Evolutionary conservation across 345 rosid species (phyloP), one percentile per base, ranked within the genome.

Genomic region (Salix suchowensis): DNA sequence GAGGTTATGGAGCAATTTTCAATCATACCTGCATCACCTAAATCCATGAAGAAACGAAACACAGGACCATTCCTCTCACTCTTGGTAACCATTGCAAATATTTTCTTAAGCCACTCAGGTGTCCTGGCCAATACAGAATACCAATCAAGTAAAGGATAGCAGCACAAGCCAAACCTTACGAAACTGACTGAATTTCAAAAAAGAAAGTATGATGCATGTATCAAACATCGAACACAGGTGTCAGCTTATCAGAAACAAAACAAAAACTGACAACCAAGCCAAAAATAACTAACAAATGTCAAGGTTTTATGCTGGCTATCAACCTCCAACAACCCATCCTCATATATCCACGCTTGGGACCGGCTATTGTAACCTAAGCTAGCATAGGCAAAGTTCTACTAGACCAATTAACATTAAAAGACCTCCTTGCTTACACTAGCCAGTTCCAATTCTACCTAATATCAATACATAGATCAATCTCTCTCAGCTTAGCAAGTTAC

Each of bases 51-150:
- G 77, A 93, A 93, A 11, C 96, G 91, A 74, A 93, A 93, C 71
- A 96, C 94, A 10, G 98, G 97, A 42, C 96, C 94, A 24, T 86
- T 92, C 87, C 93, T 92, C 87, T 91, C 90, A 11, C 96, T 90
- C 90, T 87, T 96, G 62, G 90, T 91, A 71, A 96, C 88, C 23
- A 78, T 82, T 11, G 97, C 84, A 85, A 91, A 92, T 76, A 96
- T 72, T 80, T 92, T 92, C 92, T 93, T 96, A 64, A 96, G 88
- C 99, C 99, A 96, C 84, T 88, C 79, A 11, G 98, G 98, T 78
- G 97, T 89, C 75, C 99, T 93, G 72, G 34, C 76, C 34, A 86
- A 40, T 12, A 81, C 26, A 72, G 60, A 76, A 39, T 23, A 78
- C 9, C 52, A 69, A 44, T 37, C 79, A 73, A 39, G 55, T n/a